Base-by-base conservation (phyloP, 176 grass and related monocot species). In the Cenchrus purpureus region DNA sequence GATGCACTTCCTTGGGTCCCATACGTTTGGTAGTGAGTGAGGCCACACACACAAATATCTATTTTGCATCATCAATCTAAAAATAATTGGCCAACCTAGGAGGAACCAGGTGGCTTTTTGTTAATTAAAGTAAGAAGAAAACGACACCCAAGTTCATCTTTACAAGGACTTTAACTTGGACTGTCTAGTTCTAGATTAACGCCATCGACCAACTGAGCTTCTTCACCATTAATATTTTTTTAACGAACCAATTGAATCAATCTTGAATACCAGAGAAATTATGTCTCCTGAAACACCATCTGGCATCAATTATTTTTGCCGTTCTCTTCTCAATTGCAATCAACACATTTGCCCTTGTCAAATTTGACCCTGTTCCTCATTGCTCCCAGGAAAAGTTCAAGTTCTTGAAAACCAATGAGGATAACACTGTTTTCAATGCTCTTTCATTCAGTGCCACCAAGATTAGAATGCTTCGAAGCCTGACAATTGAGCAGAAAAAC, bases 401-500 rank as follows among this genome's bases (percentile, higher is more conserved):
- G 76, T 60, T 67, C 49, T 74, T 96, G 20, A 89, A 79, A 55
- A 19, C 91, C 28, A 92, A 88, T 52, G 88, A 99, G 20, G 81
- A 86, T 37, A 82, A 77, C 55, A 74, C 80, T 71, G 17, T 82
- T 69, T 46, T 99, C 54, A 83, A 15, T 29, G 88, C 91, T 22
- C 46, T 99, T 49, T 99, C 97, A 1, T 99, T 89, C 68, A 81
- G 25, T 17, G 50, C 86, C 25, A 84, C 91, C 5, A 96, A 92
- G 89, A 94, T 96, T 73, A 94, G 97, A 87, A 71, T 91, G 11
- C 83, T 99, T 19, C 81, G 97, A 5, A 92, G 91, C 73, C 88
- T 99, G 75, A 84, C 86, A 22, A 84, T 99, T 55, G 88, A 94
- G 79, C 88, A 90, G 62, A 87, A 79, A 48, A 83, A 73, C 78